These are phyloP conservation scores for Coemansia sp. DNA, from an alignment of 192 early-diverging fungal genomes.

Conservation along the genomic window DNA sequence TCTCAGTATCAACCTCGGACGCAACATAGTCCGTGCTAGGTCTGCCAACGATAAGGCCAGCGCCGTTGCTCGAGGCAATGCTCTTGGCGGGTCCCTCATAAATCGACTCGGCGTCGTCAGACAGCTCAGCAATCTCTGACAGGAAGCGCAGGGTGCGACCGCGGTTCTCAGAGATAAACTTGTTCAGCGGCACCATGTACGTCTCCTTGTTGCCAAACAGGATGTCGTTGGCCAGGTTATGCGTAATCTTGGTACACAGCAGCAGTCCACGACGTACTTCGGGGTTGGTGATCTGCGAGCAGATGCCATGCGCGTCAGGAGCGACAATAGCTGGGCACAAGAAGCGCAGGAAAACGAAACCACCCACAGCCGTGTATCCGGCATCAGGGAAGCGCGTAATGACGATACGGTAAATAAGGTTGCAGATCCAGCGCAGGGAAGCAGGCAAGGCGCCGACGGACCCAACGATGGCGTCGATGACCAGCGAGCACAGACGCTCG, in stretches of 20 bases:
- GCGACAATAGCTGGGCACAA: conserved; percentile 94
- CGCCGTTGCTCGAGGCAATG: conserved; percentile 40
- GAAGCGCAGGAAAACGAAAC: conserved; percentile 95
- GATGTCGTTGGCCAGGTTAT: conserved; percentile 95
- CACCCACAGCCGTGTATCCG: conserved; percentile 86
- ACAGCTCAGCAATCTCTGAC: conserved; percentile 70
- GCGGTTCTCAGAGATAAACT: conserved; percentile 83
- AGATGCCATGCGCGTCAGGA: conserved; percentile 82
- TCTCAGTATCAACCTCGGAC: conserved; percentile 38
- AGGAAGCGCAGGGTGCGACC: conserved; percentile 80
- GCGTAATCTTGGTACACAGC: conserved; percentile 93
- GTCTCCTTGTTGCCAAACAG: conserved; percentile 94
- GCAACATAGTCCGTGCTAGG: conserved; percentile 42
- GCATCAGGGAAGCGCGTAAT: conserved; percentile 83
- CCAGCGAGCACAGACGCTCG: conserved; percentile 69
- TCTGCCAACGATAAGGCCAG: conserved; percentile 17
- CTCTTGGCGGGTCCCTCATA: conserved; percentile 49
- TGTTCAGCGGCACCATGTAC: conserved; percentile 93
- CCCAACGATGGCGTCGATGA: conserved; percentile 85
- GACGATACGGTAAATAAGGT: conserved; percentile 77
- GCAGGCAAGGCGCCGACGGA: conserved; percentile 73
- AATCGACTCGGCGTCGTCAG: conserved; percentile 50
- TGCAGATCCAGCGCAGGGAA: conserved; percentile 80
- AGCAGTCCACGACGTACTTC: conserved; percentile 87
- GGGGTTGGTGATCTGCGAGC: conserved; percentile 65